Conservation (phyloP, 208 protist species). For the Perkinsela sp. region DNA sequence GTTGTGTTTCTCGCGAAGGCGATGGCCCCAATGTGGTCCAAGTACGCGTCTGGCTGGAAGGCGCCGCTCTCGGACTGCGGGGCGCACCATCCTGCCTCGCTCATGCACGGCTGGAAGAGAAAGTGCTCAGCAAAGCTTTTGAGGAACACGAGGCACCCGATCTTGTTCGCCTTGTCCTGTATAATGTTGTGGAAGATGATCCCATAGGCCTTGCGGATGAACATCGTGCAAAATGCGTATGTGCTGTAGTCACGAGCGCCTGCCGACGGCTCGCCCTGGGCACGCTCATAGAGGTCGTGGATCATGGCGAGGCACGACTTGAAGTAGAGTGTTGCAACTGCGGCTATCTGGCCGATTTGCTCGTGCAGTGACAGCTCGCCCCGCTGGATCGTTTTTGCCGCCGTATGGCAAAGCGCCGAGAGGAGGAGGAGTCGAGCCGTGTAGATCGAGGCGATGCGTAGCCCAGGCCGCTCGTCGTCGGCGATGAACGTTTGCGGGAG, state of each 20-base stretch:
- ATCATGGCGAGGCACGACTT: background rate
- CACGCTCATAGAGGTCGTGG: background rate
- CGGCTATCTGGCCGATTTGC: background rate
- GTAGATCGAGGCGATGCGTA: background rate
- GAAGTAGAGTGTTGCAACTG: background rate
- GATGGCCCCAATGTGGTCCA: too few relatives aligned
- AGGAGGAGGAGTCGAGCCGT: background rate
- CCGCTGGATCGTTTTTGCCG: background rate
- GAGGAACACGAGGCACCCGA: background rate
- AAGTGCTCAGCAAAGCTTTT: background rate
- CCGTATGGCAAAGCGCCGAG: background rate
- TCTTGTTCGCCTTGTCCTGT: background rate
- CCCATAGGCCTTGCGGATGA: background rate
- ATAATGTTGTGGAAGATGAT: background rate
- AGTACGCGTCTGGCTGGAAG: too few relatives aligned
- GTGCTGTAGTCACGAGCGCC: background rate
- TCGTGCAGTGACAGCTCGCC: background rate
- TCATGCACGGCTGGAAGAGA: background rate
- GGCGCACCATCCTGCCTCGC: too few relatives aligned
- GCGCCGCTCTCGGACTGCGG: too few relatives aligned
- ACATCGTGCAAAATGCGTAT: too few relatives aligned
- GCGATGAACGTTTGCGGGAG: background rate
- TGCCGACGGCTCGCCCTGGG: background rate
- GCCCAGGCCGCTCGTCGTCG: background rate
- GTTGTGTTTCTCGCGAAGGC: too few relatives aligned